Base-by-base conservation (phyloP, 2,329 filamentous ascomycete genomes). In the Ilyonectria mors-panacis region DNA sequence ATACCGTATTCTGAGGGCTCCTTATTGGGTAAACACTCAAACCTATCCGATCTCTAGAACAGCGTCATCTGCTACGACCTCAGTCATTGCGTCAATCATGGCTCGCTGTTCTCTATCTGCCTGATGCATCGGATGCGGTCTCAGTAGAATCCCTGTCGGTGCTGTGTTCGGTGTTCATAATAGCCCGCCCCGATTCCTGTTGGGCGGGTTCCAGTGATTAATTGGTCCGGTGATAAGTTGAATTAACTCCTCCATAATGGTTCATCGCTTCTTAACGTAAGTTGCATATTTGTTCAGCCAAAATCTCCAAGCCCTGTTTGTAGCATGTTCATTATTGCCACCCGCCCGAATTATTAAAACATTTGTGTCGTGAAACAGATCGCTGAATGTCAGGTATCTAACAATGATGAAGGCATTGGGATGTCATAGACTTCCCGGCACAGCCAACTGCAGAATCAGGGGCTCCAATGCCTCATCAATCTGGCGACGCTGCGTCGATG, bases 401-500 rank as follows among this genome's bases (percentile, higher is more conserved):
- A 50, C 44, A 39, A 19, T 21, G 44, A 39, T n/a, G 13, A 33
- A 65, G 55, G 39, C 33, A 17, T 55, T 44, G 44, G 23, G 28
- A 8, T 33, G 21, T 57, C 37, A 30, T 33, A 23, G 37, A 17
- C 15, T 44, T 33, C 33, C 28, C 35, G 45, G 44, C 13, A 39
- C 48, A 30, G 28, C 19, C 15, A 45, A 19, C 45, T 26, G 28
- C 15, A 19, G 19, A 8, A 37, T 53, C 17, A 17, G 21, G 37
- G 13, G 39, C 35, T 30, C 44, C 13, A 47, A 28, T 10, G 30
- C 23, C 26, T 26, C 39, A 30, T 78, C 68, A 80, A 47, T 81
- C 80, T 8, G 79, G 77, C 8, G 80, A 80, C 74, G 71, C 21
- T 76, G 73, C 37, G 79, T 77, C 19, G 74, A 76, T 57, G 75